Evolutionary conservation across 305 asterid species (phyloP).

Genomic region (Fraxinus platypoda): DNA sequence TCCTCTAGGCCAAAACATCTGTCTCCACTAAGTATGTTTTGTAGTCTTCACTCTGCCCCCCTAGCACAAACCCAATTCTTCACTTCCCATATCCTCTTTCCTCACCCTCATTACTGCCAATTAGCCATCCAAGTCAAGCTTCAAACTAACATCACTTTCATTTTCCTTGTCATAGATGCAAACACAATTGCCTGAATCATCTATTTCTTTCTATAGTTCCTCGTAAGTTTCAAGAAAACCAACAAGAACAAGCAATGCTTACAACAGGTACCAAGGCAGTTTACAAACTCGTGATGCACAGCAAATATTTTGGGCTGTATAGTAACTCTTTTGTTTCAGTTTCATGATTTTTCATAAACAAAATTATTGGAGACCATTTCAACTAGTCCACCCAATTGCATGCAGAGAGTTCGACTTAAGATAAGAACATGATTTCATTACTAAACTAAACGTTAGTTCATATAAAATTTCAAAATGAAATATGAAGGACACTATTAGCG

Average conservation of each 20-base stretch:
- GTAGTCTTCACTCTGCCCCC: neutral
- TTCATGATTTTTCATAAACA: neutral
- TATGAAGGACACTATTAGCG: neutral
- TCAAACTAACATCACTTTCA: neutral
- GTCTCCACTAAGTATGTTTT: neutral
- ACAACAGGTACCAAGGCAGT: neutral
- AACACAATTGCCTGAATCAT: neutral
- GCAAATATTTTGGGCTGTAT: neutral
- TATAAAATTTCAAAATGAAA: neutral
- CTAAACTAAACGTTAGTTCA: neutral
- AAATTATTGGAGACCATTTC: neutral
- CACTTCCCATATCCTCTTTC: neutral
- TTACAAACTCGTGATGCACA: neutral
- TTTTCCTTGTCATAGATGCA: neutral
- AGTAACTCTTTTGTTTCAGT: neutral
- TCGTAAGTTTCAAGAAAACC: neutral
- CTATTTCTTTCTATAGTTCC: neutral
- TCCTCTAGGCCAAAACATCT: neutral
- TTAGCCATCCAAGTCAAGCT: neutral
- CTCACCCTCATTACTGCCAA: neutral
- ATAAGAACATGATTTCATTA: neutral
- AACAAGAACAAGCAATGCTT: neutral
- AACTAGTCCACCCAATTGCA: neutral
- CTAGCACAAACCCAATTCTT: neutral
- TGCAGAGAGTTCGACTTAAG: conserved; percentile 10